Conservation (phyloP, 1,139 yeast genomes). For the Zygoascus meyerae region DNA sequence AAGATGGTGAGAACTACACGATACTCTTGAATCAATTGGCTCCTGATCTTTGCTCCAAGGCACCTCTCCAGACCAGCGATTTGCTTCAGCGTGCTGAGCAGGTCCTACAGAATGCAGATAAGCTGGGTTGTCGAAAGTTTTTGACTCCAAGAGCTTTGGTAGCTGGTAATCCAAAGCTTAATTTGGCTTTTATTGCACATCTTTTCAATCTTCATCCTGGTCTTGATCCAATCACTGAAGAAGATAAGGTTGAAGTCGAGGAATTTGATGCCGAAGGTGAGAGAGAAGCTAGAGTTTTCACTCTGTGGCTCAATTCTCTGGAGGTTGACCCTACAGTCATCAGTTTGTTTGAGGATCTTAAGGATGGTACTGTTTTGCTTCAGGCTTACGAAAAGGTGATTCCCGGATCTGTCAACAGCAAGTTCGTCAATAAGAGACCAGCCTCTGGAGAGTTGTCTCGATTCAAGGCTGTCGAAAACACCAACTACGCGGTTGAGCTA, state of each 20-base stretch:
- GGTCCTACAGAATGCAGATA: conserved; percentile 80
- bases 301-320: conserved; percentile 92
- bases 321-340: conserved; percentile 96
- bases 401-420: conserved; percentile 83
- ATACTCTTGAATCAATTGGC: conserved; percentile 81
- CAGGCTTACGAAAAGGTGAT: conserved; percentile 95
- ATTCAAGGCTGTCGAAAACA: conserved; percentile 92
- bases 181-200: conserved; percentile 95
- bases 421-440: conserved; percentile 79
- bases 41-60: conserved; percentile 73
- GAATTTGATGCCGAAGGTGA: conserved; percentile 99
- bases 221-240: conserved; percentile 89
- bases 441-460: conserved; percentile 72
- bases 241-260: conserved; percentile 72
- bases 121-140: conserved; percentile 86
- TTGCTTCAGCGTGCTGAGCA: conserved; percentile 78
- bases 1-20: conserved; percentile 95
- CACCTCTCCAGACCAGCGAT: conserved; percentile 72
- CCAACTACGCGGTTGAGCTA: conserved; percentile 91
- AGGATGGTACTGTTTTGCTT: conserved; percentile 81
- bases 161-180: conserved; percentile 93
- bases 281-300: conserved; percentile 97
- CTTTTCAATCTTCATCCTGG: conserved; percentile 96
- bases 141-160: conserved; percentile 89
- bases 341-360: conserved; percentile 85